Evolutionary conservation across 805 yeast species (phyloP).

Genomic region (Cyberlindnera amylophila): DNA sequence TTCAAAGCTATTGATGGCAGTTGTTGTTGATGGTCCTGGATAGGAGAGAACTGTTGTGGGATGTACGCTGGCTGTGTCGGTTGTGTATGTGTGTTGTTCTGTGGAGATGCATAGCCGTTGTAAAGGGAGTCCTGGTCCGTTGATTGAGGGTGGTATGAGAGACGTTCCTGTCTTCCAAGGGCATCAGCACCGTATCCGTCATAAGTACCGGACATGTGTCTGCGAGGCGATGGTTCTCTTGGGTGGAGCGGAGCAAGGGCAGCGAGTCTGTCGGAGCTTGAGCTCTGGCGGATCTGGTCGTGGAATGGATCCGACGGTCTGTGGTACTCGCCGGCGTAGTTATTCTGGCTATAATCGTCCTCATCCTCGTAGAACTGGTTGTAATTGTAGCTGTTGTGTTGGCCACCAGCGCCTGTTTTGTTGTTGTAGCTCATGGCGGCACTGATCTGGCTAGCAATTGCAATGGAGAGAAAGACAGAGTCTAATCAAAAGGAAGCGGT

Average conservation of each 20-base stretch:
- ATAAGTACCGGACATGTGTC: slow-evolving; percentile 5
- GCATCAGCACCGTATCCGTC: slow-evolving; percentile 3
- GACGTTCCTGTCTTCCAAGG: slow-evolving; percentile 2
- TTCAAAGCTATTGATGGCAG: slow-evolving; percentile 18
- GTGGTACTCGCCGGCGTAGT: slow-evolving; percentile 10
- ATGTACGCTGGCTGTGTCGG: background rate
- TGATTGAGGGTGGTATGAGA: slow-evolving; percentile 9
- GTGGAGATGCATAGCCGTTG: background rate
- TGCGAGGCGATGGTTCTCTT: slow-evolving; percentile 13
- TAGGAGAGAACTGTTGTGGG: slow-evolving; percentile 26
- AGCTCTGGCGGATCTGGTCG: slow-evolving; percentile 11
- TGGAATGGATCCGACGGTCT: slow-evolving; percentile 17
- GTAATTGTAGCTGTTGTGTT: slow-evolving; percentile 4
- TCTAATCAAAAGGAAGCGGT: background rate
- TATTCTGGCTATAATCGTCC: slow-evolving; percentile 5
- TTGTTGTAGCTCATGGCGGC: slow-evolving; percentile 15
- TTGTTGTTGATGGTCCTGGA: slow-evolving; percentile 20
- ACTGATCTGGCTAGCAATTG: background rate
- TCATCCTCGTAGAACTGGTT: slow-evolving; percentile 7
- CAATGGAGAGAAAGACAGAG: background rate
- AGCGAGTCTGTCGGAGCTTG: slow-evolving; percentile 12
- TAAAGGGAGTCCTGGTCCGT: slow-evolving; percentile 5
- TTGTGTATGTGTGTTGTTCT: background rate
- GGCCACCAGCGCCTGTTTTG: slow-evolving; percentile 6
- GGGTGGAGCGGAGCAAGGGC: slow-evolving; percentile 12